phyloP scores from a whole-genome alignment of 306 rosid genomes.

The Boehmeria nivea region DNA sequence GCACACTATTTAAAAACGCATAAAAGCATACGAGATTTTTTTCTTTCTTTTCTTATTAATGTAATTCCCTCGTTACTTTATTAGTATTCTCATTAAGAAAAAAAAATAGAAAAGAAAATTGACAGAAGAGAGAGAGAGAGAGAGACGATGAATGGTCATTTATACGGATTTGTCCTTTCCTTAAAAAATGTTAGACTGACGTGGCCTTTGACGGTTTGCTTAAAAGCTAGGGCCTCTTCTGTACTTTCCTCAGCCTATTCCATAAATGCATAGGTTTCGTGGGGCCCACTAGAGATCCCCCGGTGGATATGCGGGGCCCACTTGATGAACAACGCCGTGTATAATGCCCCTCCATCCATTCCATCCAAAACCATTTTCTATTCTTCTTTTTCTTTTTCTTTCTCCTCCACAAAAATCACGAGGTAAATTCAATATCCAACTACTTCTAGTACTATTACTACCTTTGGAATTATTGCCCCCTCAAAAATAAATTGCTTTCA shows the following conservation, averaged over 20 bases:
- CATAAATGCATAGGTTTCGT: too few relatives aligned
- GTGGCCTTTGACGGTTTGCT: constrained; percentile 2
- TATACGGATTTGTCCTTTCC: constrained; percentile 29
- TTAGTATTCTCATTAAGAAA: too few relatives aligned
- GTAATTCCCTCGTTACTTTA: too few relatives aligned
- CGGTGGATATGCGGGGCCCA: constrained; percentile 12
- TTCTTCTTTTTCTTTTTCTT: neutral
- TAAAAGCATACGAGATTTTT: too few relatives aligned
- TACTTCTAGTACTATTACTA: neutral
- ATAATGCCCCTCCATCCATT: neutral
- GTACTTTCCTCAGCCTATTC: constrained; percentile 1
- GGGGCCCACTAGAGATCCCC: constrained; percentile 12
- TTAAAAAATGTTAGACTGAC: constrained; percentile 17
- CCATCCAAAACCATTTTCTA: neutral
- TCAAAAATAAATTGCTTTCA: neutral
- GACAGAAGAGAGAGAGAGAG: neutral
- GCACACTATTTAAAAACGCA: too few relatives aligned
- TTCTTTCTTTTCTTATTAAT: too few relatives aligned
- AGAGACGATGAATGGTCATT: constrained; percentile 13
- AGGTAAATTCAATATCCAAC: constrained; percentile 2
- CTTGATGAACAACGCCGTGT: neutral
- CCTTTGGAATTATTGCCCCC: neutral
- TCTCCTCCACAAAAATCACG: neutral
- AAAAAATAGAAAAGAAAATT: neutral
- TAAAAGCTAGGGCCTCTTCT: neutral